Base-by-base conservation (phyloP, 768 basidiomycete species). In the Tulasnella sp. region DNA sequence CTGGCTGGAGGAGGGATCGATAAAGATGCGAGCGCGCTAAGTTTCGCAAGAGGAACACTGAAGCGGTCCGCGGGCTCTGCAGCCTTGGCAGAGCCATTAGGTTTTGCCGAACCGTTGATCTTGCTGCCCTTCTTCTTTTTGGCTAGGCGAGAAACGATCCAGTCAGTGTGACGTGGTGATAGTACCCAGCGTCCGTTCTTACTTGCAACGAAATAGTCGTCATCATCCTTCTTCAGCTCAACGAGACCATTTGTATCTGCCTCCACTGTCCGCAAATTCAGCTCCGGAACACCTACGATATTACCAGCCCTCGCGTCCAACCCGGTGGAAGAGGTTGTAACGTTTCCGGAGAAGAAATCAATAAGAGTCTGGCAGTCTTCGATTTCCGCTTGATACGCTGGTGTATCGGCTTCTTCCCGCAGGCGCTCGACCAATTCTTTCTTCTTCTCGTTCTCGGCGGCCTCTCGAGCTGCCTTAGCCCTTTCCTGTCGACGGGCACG, bases 341-440 rank as follows among this genome's bases (percentile, higher is more conserved):
- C 85, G 84, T 91, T 93, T 32, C 92, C 92, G 23, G 88, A 90
- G 85, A 98, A 90, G 82, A 87, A 90, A 84, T 95, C 92, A 83
- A 97, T 91, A 80, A 98, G 90, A 4, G 93, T 97, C 82, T 94
- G 92, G 86, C 96, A 98, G 83, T 99, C 98, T 86, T 99, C 95
- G 82, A 99, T 95, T 83, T 98, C 90, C 75, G 90, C 88, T 82
- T 94, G 93, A 88, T 89, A 99, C 0, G 98, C 98, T 37, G 98
- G 96, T 32, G 88, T 82, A 79, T 91, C 90, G 32, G 98, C 98
- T 83, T 99, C 96, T 79, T 99, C 98, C 74, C 93, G 90, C 70
- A 98, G 84, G 51, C 90, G 91, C 81, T 92, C 89, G 13, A 90
- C 91, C 79, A 91, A 87, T 83, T 95, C 95, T 84, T 91, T 86